Evolutionary conservation across 2,329 filamentous ascomycete genomes (phyloP).

Genomic region (Aaosphaeria pasadenensis): DNA sequence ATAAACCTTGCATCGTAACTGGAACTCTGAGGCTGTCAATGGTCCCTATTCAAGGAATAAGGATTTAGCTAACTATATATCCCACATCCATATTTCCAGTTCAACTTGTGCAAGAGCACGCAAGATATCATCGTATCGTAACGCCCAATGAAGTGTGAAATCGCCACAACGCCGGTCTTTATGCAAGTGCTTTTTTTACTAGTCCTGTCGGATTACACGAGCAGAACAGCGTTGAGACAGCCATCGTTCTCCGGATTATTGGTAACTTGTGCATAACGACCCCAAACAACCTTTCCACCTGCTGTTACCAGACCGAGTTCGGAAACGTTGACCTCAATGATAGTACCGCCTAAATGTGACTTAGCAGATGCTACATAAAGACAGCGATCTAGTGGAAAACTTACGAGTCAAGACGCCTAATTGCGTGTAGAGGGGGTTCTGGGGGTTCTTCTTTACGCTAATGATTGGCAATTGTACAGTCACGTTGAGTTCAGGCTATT

Average conservation of each 20-base stretch:
- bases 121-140: too few species aligned
- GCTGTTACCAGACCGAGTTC: slow-evolving; percentile 90
- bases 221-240: slow-evolving; percentile 36
- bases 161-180: neutral
- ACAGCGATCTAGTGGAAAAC: slow-evolving; percentile 40
- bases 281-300: slow-evolving; percentile 67
- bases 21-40: too few species aligned
- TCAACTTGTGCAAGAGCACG: too few species aligned
- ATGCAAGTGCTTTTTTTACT: neutral
- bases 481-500: slow-evolving; percentile 74
- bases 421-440: slow-evolving; percentile 87
- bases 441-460: slow-evolving; percentile 77
- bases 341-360: slow-evolving; percentile 55
- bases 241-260: slow-evolving; percentile 41
- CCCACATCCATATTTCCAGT: too few species aligned
- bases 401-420: slow-evolving; percentile 72
- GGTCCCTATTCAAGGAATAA: too few species aligned
- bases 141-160: too few species aligned
- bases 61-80: too few species aligned
- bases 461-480: slow-evolving; percentile 74
- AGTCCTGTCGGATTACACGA: slow-evolving; percentile 17
- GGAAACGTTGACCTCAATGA: slow-evolving; percentile 88
- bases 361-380: too few species aligned
- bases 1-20: too few species aligned
- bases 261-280: slow-evolving; percentile 33